These are phyloP conservation scores for Triadica sebifera DNA, from an alignment of 345 rosid species.

Conservation along the genomic window DNA sequence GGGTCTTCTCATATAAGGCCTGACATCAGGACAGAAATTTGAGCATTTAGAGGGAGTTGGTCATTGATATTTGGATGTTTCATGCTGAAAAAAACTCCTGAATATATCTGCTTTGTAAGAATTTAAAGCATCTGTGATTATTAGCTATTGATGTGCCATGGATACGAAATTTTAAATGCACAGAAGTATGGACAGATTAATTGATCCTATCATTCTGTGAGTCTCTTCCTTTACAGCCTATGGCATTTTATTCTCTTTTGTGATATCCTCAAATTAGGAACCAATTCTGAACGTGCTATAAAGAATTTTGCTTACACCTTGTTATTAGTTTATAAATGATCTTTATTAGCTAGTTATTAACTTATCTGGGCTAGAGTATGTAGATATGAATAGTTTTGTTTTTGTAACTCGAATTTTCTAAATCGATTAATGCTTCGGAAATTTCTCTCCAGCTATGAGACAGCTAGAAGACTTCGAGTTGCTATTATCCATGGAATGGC, in stretches of 20 bases:
- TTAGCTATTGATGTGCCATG: background rate
- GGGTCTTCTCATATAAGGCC: background rate
- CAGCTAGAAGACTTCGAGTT: slow-evolving; percentile 69
- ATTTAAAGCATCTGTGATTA: background rate
- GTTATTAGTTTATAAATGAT: background rate
- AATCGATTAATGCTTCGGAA: slow-evolving; percentile 8
- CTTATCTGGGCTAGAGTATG: background rate
- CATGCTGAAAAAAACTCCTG: background rate
- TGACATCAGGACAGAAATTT: background rate
- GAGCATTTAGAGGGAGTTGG: background rate
- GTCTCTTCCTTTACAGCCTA: background rate
- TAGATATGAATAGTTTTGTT: background rate
- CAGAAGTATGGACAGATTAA: background rate
- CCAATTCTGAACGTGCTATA: too few species aligned
- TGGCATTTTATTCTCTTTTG: background rate
- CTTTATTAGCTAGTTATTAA: background rate
- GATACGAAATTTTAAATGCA: background rate
- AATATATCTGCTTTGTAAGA: background rate
- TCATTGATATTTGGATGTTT: background rate
- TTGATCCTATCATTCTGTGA: background rate
- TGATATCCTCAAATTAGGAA: background rate
- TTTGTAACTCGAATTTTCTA: background rate
- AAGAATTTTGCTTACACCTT: background rate
- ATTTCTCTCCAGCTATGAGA: slow-evolving; percentile 59
- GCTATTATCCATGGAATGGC: slow-evolving; percentile 88